A percentile compares a stretch with the other conserved stretches of the same genome.
phyloP scores from a whole-genome alignment of 2,329 filamentous ascomycete species.

The Aureobasidium sp. region DNA sequence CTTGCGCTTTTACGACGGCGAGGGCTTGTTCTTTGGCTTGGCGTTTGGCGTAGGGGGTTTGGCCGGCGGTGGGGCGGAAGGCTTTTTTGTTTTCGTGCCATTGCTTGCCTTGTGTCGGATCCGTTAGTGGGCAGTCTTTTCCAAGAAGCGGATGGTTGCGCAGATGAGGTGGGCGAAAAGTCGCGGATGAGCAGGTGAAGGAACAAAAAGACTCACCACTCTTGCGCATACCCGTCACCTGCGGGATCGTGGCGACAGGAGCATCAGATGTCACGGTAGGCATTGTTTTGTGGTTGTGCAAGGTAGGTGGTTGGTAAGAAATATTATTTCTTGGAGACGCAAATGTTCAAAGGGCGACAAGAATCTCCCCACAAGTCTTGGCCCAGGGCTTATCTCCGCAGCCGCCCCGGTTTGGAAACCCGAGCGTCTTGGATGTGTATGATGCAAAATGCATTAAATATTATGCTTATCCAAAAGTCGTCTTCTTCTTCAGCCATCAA shows the following conservation, averaged over 20 bases:
- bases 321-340: conserved; percentile 2
- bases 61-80: conserved; percentile 73
- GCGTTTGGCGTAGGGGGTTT: conserved; percentile 73
- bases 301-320: background rate
- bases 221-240: conserved; percentile 59
- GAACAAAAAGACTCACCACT: conserved; percentile 57
- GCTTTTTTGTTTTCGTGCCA: conserved; percentile 81
- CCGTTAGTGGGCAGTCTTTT: no score
- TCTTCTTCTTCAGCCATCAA: no score
- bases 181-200: no score
- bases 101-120: conserved; percentile 98
- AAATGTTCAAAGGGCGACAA: conserved; percentile 4
- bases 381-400: no score
- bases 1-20: conserved; percentile 78
- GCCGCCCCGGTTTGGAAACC: no score
- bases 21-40: conserved; percentile 61
- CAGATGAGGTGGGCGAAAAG: no score
- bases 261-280: conserved; percentile 34
- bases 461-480: no score
- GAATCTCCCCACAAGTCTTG: conserved; percentile 1
- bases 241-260: conserved; percentile 29
- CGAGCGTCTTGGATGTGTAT: no score
- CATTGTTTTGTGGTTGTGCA: conserved; percentile 35
- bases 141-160: no score
- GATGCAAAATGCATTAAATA: no score